Evolutionary conservation across 2,329 filamentous ascomycete genomes (phyloP).

Genomic region (Ophiostoma quercus): DNA sequence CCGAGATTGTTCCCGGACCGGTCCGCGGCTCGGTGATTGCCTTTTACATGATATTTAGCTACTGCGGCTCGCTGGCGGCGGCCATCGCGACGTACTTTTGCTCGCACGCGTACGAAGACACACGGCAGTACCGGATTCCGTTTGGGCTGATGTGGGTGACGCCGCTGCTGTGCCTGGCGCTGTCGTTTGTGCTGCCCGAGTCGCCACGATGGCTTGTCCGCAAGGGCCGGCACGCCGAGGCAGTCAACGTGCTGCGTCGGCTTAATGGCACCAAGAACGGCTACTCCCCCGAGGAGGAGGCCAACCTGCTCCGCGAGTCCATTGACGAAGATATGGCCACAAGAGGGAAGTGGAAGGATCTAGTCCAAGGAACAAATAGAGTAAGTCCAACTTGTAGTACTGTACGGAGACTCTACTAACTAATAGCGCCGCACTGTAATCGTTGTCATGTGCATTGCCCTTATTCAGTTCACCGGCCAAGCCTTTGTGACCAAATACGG

Average conservation of each 20-base stretch:
- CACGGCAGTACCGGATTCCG: slow-evolving; percentile 22
- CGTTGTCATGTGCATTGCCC: not conserved
- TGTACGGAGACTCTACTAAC: not conserved
- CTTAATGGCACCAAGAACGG: not conserved
- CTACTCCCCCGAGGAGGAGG: not conserved
- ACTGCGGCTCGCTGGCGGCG: not conserved
- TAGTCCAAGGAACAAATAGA: not conserved
- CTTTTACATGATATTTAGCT: not conserved
- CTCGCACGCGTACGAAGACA: not conserved
- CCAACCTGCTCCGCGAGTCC: not conserved
- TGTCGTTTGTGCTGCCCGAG: slow-evolving; percentile 25
- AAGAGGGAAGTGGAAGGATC: not conserved
- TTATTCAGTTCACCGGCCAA: not conserved
- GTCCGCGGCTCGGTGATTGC: slow-evolving; percentile 20
- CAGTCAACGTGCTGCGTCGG: not conserved
- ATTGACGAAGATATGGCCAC: not conserved
- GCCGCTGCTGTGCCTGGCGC: slow-evolving; percentile 20
- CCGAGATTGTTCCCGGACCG: slow-evolving; percentile 26
- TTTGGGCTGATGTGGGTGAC: slow-evolving; percentile 23
- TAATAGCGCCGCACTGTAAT: not conserved
- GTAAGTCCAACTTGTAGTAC: not conserved
- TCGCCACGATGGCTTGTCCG: slow-evolving; percentile 26
- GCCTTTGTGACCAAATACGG: not conserved
- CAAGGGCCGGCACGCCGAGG: not conserved
- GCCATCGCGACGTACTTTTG: not conserved